Base-by-base conservation (phyloP, 805 yeast species). In the Zygosaccharomyces siamensis region DNA sequence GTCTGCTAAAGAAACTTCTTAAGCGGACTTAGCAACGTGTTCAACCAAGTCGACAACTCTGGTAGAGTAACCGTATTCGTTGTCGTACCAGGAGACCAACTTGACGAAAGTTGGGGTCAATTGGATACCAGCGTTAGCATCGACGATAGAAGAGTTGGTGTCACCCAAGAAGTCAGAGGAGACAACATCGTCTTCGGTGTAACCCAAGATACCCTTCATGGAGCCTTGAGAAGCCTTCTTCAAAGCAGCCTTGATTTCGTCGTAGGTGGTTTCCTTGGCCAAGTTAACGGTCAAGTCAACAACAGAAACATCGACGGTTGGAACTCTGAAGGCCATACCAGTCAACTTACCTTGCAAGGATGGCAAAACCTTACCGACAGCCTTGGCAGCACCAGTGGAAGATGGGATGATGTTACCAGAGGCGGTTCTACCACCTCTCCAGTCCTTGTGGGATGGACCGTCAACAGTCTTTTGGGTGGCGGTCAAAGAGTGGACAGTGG, bases 381-480 rank as follows among this genome's bases (percentile, higher is more conserved):
- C 85, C 77, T 81, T 81, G 56, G 86, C 86, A 60, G 86, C 86
- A 77, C 86, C 86, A 48, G 86, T 81, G 58, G 86, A 79, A 49
- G 86, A 81, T 71, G 86, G 86, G 64, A 81, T 81, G 68, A 81
- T 81, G 80, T 81, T 81, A 66, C 81, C 85, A 54, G 84, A 79
- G 65, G 86, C 86, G 62, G 86, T 79, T 76, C 86, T 78, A 70
- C 86, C 86, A 74, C 86, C 86, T 79, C 86, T 80, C 86, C 86
- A 81, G 75, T 81, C 86, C 74, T 81, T 81, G 75, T 79, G 84
- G 69, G 86, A 81, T 67, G 86, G 84, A 74, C 86, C 86, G 68
- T 81, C 86, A 61, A 81, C 86, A 55, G 85, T 80, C 75, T 81
- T 81, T 71, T 81, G 86, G 57, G 86, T 78, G 54, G 86, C 86